These are phyloP conservation scores for Acorus calamus DNA, from an alignment of 106 monocot species.

Conservation along the genomic window DNA sequence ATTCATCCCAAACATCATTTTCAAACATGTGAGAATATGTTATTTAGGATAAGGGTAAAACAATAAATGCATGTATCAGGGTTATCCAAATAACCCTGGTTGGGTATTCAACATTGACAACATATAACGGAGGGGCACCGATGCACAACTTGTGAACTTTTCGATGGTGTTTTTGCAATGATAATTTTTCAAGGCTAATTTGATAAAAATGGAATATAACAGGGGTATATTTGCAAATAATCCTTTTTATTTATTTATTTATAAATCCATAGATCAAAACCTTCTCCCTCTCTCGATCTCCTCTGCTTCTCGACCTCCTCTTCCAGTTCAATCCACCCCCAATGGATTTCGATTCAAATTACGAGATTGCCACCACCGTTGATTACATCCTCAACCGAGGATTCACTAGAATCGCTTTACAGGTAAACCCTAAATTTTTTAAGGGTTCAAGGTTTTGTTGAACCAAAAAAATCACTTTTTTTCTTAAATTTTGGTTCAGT, in stretches of 20 bases:
- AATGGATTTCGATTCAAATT: slow-evolving; percentile 59
- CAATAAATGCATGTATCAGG: too few relatives aligned
- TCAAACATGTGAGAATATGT: too few relatives aligned
- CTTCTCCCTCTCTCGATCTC: not conserved
- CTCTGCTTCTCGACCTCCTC: not conserved
- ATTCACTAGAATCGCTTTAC: slow-evolving; percentile 53
- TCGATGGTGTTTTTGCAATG: not conserved
- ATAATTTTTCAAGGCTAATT: too few relatives aligned
- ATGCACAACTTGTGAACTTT: too few relatives aligned
- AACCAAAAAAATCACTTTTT: not conserved
- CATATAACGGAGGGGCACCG: too few relatives aligned
- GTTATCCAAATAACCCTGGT: too few relatives aligned
- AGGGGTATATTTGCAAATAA: not conserved
- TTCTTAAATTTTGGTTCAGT: slow-evolving; percentile 26
- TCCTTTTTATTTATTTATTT: not conserved
- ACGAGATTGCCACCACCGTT: slow-evolving; percentile 49
- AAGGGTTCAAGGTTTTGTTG: not conserved
- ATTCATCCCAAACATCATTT: too few relatives aligned
- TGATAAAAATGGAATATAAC: not conserved
- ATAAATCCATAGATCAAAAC: not conserved
- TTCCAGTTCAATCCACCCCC: not conserved
- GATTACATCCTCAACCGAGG: slow-evolving; percentile 51
- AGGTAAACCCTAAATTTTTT: slow-evolving; percentile 26
- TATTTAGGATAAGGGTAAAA: too few relatives aligned
- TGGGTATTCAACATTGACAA: too few relatives aligned